phyloP scores from a whole-genome alignment of 192 early-diverging fungal species.

The Rhizophagus sp. region DNA sequence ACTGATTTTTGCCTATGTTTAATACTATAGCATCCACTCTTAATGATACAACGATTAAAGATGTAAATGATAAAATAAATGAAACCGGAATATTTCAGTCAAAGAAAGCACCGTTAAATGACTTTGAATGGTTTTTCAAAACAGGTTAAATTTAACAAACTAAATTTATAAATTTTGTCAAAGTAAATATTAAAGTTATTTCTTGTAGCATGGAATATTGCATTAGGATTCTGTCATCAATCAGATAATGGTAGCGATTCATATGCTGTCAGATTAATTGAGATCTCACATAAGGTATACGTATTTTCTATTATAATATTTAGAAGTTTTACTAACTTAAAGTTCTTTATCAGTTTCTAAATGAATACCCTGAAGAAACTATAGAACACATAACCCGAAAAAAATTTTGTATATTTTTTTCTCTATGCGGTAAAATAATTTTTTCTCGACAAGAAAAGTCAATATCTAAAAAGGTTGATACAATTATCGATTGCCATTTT shows the following conservation, averaged over 20 bases:
- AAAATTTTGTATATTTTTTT: constrained; percentile 30
- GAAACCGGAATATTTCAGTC: not conserved
- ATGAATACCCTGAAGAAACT: constrained; percentile 24
- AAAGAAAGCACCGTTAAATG: constrained; percentile 22
- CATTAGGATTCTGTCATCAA: constrained; percentile 26
- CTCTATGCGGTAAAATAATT: constrained; percentile 18
- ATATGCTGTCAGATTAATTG: not conserved
- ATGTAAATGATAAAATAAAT: not conserved
- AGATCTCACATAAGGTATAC: too few species aligned
- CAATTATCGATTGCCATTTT: not conserved
- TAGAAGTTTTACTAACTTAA: too few species aligned
- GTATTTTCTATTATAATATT: too few species aligned
- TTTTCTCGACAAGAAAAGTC: constrained; percentile 12
- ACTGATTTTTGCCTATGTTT: not conserved
- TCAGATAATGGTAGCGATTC: not conserved
- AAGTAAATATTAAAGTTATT: not conserved
- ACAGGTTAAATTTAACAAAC: constrained; percentile 13
- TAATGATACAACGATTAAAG: not conserved
- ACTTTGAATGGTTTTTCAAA: constrained; percentile 34
- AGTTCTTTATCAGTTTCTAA: constrained; percentile 6
- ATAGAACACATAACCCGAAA: constrained; percentile 23
- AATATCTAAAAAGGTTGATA: constrained; percentile 14
- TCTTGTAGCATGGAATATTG: constrained; percentile 33
- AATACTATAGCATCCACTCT: not conserved
- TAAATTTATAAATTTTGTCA: not conserved